Percentiles rank a stretch among this genome's conserved stretches.
Evolutionary conservation across 352 stramenopile genomes (phyloP).

Genomic region (Phytophthora rubi): DNA sequence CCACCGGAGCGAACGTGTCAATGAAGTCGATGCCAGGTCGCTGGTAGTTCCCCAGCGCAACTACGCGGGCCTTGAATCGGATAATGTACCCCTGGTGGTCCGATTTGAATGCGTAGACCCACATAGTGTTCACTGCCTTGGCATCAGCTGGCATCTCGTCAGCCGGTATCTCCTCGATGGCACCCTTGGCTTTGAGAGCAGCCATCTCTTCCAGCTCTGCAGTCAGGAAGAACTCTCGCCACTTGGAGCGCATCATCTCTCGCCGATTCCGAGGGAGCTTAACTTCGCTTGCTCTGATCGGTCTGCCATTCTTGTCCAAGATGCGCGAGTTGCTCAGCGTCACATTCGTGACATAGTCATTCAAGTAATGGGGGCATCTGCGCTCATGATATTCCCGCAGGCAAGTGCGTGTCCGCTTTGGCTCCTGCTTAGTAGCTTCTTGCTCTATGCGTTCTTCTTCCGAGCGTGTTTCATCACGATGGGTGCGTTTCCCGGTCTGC

Average conservation of each 20-base stretch:
- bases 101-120: too few relatives aligned
- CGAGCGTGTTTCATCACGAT: constrained; percentile 2
- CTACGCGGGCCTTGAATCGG: too few relatives aligned
- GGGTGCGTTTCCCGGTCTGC: constrained; percentile 9
- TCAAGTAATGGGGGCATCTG: neutral
- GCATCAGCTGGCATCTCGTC: too few relatives aligned
- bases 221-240: constrained; percentile 8
- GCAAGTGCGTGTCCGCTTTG: constrained; percentile 8
- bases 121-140: too few relatives aligned
- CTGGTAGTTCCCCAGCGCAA: too few relatives aligned
- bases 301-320: constrained; percentile 9
- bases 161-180: too few relatives aligned
- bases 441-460: constrained; percentile 3
- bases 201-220: constrained; percentile 2
- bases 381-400: neutral
- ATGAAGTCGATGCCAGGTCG: too few relatives aligned
- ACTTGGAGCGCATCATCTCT: constrained; percentile 13
- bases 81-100: too few relatives aligned
- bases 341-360: neutral
- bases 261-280: constrained; percentile 5
- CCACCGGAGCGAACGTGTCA: too few relatives aligned
- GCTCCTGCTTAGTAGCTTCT: neutral
- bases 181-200: too few relatives aligned
- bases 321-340: neutral
- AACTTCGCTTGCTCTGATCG: neutral